A percentile compares a stretch with the other conserved stretches of the same genome.
phyloP scores from a whole-genome alignment of 2,329 filamentous ascomycete species.

The Penicillium fuscoglaucum region DNA sequence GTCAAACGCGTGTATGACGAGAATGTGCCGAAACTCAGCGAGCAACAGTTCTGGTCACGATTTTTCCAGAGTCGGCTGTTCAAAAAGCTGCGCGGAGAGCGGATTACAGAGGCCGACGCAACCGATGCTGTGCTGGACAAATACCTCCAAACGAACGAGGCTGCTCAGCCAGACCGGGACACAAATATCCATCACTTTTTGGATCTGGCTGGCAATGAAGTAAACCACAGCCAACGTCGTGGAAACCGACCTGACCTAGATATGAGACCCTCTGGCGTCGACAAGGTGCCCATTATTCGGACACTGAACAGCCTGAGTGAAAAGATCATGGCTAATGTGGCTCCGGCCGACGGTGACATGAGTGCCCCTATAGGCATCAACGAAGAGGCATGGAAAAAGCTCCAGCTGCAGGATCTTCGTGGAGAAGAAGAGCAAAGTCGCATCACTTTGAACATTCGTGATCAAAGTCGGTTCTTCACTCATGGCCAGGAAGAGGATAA shows the following conservation, averaged over 20 bases:
- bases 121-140: conserved; percentile 80
- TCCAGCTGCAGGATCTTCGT: conserved; percentile 77
- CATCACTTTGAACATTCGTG: conserved; percentile 82
- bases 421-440: conserved; percentile 72
- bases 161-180: conserved; percentile 49
- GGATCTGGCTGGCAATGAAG: conserved; percentile 90
- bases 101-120: conserved; percentile 73
- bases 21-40: conserved; percentile 77
- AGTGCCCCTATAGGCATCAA: conserved; percentile 67
- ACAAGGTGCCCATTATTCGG: conserved; percentile 83
- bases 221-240: conserved; percentile 82
- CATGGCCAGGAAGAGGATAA: conserved; percentile 48
- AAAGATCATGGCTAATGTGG: conserved; percentile 87
- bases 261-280: conserved; percentile 73
- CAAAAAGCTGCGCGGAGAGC: conserved; percentile 88
- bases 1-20: conserved; percentile 91
- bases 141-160: conserved; percentile 74
- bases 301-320: conserved; percentile 88
- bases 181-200: conserved; percentile 82
- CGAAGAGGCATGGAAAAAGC: conserved; percentile 70
- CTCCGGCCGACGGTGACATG: conserved; percentile 71
- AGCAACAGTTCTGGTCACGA: conserved; percentile 84
- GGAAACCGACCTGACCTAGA: conserved; percentile 88
- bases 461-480: conserved; percentile 81
- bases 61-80: conserved; percentile 91